Percentiles rank a stretch among this genome's conserved stretches.
Evolutionary conservation across 2,329 filamentous ascomycete species (phyloP).

Genomic region (Aureobasidium lini): DNA sequence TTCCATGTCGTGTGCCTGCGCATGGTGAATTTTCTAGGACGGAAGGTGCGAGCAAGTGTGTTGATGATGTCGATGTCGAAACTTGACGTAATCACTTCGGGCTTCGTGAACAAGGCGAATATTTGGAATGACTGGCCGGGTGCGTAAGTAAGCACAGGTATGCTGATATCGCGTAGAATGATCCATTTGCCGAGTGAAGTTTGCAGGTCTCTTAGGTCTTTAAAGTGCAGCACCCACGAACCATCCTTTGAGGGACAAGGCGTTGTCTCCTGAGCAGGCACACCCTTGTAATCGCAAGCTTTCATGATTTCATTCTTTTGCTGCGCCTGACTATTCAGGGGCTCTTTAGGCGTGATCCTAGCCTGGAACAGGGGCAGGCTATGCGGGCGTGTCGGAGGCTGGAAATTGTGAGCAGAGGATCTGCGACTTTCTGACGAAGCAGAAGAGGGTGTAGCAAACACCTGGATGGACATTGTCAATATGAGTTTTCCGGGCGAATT

Average conservation of each 20-base stretch:
- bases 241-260: not conserved
- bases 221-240: not conserved
- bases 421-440: not conserved
- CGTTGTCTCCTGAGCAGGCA: not conserved
- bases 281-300: not conserved
- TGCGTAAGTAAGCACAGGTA: not conserved
- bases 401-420: not conserved
- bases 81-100: not conserved
- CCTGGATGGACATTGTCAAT: not conserved
- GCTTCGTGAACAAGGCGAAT: not conserved
- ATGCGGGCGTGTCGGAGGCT: not conserved
- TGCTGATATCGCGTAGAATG: not conserved
- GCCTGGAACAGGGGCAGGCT: not conserved
- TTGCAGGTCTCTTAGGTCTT: not conserved
- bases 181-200: not conserved
- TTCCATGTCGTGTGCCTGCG: not conserved
- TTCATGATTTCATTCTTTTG: not conserved
- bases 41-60: not conserved
- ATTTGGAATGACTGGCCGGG: not conserved
- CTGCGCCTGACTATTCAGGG: not conserved
- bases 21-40: not conserved
- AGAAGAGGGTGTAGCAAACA: not conserved
- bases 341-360: not conserved
- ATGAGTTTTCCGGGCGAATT: no score
- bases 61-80: not conserved